These are phyloP conservation scores for Babesia bigemina DNA, from an alignment of 169 alveolate genomes.

Conservation along the genomic window DNA sequence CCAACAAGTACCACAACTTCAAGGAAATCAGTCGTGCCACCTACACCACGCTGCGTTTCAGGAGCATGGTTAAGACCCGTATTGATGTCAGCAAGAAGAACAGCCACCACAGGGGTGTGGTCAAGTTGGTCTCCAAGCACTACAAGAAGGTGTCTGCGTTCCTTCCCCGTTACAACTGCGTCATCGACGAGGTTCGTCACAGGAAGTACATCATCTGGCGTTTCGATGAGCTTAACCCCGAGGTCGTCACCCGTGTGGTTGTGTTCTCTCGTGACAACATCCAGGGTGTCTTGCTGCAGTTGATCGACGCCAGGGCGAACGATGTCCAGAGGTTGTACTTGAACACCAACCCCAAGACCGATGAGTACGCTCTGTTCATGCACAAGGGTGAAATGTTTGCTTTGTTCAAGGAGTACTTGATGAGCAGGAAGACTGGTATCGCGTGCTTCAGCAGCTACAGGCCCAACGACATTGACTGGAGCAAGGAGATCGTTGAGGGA, in stretches of 20 bases:
- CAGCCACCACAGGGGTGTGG: not conserved
- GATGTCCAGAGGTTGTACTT: slow-evolving; percentile 26
- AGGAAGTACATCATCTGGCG: slow-evolving; percentile 6
- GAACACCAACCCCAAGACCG: slow-evolving; percentile 35
- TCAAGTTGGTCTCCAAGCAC: slow-evolving; percentile 30
- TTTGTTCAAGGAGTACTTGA: slow-evolving; percentile 21
- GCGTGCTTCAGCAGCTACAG: slow-evolving; percentile 7
- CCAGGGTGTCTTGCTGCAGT: slow-evolving; percentile 19
- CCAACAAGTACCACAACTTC: slow-evolving; percentile 14
- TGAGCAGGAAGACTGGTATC: slow-evolving; percentile 24
- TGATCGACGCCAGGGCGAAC: slow-evolving; percentile 19
- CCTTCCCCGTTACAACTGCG: slow-evolving; percentile 34
- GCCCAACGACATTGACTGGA: slow-evolving; percentile 37
- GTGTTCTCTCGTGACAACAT: slow-evolving; percentile 20
- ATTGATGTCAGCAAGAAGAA: slow-evolving; percentile 5
- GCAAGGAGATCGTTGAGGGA: not conserved
- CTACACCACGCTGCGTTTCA: slow-evolving; percentile 18
- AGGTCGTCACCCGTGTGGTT: slow-evolving; percentile 31
- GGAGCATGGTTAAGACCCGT: not conserved
- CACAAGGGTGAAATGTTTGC: slow-evolving; percentile 51
- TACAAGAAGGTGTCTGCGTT: slow-evolving; percentile 12
- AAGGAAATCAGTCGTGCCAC: slow-evolving; percentile 26
- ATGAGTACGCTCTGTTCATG: slow-evolving; percentile 22
- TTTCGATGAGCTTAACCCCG: slow-evolving; percentile 34
- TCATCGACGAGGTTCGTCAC: slow-evolving; percentile 14